Conservation (phyloP, 139 green algal genomes). For the Coccomyxa sp. region DNA sequence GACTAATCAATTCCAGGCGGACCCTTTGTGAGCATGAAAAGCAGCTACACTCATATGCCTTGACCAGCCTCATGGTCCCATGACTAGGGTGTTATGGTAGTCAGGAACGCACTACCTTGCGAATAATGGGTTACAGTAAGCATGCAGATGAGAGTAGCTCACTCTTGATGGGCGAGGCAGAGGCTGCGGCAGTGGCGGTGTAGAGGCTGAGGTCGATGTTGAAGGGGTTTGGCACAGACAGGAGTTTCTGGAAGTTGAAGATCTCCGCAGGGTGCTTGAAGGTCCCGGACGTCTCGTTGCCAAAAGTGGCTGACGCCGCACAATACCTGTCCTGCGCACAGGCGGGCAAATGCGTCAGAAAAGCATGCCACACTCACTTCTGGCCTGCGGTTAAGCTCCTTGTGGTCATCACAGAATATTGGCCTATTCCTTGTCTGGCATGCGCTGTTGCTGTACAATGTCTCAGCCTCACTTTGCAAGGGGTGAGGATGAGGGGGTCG, state of each 20-base stretch:
- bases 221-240: background rate
- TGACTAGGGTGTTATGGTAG: background rate
- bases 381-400: too few relatives aligned
- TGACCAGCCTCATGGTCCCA: background rate
- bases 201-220: background rate
- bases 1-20: background rate
- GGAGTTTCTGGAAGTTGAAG: background rate
- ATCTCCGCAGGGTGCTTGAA: constrained; percentile 1
- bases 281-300: background rate
- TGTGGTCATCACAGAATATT: too few relatives aligned
- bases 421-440: too few relatives aligned
- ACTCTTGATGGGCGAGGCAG: background rate
- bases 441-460: too few relatives aligned
- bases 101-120: background rate
- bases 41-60: background rate
- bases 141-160: background rate
- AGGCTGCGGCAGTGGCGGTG: background rate
- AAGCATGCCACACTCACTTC: too few relatives aligned
- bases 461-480: too few relatives aligned
- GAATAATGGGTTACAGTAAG: background rate
- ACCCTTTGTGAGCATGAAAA: background rate
- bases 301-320: background rate
- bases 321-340: background rate
- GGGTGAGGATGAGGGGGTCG: too few relatives aligned
- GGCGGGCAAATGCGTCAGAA: too few relatives aligned